These are phyloP conservation scores for Aspergillus sclerotioniger DNA, from an alignment of 495 filamentous ascomycete genomes.

Conservation along the genomic window DNA sequence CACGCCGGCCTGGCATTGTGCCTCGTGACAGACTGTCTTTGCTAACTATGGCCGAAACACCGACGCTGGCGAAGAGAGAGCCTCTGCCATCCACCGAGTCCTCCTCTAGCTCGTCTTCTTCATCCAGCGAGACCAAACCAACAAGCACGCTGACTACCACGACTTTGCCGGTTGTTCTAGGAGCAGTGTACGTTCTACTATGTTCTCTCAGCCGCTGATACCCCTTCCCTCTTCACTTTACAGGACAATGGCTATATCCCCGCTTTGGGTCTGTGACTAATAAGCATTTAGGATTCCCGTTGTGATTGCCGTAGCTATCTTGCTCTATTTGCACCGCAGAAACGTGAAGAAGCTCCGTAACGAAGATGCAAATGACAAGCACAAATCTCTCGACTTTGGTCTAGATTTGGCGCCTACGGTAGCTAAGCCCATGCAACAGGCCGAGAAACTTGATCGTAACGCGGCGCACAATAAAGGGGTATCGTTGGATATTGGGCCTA, in stretches of 20 bases:
- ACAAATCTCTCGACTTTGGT: constrained; percentile 93
- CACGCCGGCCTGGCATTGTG: constrained; percentile 29
- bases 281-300: constrained; percentile 67
- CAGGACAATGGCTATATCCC: neutral
- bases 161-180: constrained; percentile 75
- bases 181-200: constrained; percentile 69
- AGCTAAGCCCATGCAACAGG: constrained; percentile 44
- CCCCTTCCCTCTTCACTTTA: neutral
- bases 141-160: constrained; percentile 54
- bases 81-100: constrained; percentile 19
- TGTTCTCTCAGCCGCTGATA: neutral
- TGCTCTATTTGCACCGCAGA: constrained; percentile 75
- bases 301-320: constrained; percentile 59
- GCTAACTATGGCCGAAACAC: constrained; percentile 20
- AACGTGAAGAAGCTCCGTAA: constrained; percentile 66
- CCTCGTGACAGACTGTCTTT: constrained; percentile 28
- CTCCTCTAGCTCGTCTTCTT: constrained; percentile 2
- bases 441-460: constrained; percentile 43
- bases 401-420: constrained; percentile 52
- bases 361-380: constrained; percentile 84
- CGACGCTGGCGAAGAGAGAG: constrained; percentile 32
- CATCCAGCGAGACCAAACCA: constrained; percentile 33
- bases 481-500: constrained; percentile 68
- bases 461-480: constrained; percentile 64
- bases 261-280: constrained; percentile 17